Evolutionary conservation across 2,329 filamentous ascomycete species (phyloP), one percentile per base, ranked within the genome.

Genomic region (Colletotrichum camelliae): DNA sequence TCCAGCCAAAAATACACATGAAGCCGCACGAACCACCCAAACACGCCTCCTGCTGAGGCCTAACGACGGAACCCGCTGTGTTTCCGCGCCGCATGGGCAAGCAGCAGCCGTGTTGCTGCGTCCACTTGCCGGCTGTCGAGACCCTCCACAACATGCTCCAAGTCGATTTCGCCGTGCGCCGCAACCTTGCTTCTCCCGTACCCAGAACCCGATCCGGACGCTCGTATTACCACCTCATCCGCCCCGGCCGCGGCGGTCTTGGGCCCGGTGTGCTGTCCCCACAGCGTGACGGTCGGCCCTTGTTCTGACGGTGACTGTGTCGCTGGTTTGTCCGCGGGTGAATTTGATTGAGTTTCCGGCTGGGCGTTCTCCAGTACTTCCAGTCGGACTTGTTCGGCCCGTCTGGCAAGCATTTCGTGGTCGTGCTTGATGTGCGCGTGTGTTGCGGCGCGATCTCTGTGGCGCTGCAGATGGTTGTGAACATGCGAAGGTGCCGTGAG

Each of bases 381-480:
- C 48, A 65, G 35, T 18, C 39, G 27, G 15, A 31, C 15, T 6
- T 31, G 5, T 35, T 67, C 73, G 21, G 24, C 18, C 52, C 58
- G 27, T 39, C 64, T 68, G 9, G 29, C 18, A 8, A 74, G 10
- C 35, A 65, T 10, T 12, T 21, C 31, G 48, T 76, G 64, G 15
- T 65, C 43, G 21, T 74, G 65, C 33, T 43, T 74, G 15, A 60
- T 65, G 58, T 74, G 74, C 4, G 70, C 70, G n/a, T 76, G 74
- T 60, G 65, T 76, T 13, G 70, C 70, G 31, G 35, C 67, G 27
- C 67, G 72, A 18, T 67, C 62, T 69, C 75, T 68, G 37, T 76
- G 74, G 27, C 74, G 74, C 27, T 76, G 71, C 13, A 74, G 66
- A 39, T 76, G 74, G 29, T 48, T 70, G 67, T 75, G 74, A 24